These are phyloP conservation scores for Penicillium verrucosum DNA, from an alignment of 2,329 filamentous ascomycete genomes.

Conservation along the genomic window DNA sequence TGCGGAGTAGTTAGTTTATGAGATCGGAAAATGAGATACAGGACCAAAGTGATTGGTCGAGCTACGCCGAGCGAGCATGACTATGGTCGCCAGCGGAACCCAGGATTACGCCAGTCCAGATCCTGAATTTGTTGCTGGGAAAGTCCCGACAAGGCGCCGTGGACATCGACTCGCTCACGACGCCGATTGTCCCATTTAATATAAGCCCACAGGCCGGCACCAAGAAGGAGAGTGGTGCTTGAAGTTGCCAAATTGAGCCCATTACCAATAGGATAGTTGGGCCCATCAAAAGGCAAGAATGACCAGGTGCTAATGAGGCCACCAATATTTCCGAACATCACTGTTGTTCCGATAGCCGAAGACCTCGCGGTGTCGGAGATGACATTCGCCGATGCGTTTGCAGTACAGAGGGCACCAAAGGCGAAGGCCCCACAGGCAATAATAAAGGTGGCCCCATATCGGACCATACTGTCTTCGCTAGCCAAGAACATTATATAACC, in stretches of 20 bases:
- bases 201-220: slow-evolving; percentile 54
- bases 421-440: slow-evolving; percentile 63
- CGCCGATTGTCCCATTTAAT: slow-evolving; percentile 62
- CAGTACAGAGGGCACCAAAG: slow-evolving; percentile 63
- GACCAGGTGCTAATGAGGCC: slow-evolving; percentile 65
- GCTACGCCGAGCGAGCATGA: not conserved
- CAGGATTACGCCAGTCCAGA: slow-evolving; percentile 65
- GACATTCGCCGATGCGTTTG: slow-evolving; percentile 67
- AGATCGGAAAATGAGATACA: not conserved
- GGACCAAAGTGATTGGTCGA: not conserved
- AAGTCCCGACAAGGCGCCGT: slow-evolving; percentile 55
- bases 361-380: slow-evolving; percentile 67
- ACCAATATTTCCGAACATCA: slow-evolving; percentile 72
- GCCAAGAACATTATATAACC: slow-evolving; percentile 69
- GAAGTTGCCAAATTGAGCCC: slow-evolving; percentile 65
- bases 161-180: slow-evolving; percentile 54
- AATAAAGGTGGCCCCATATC: slow-evolving; percentile 69
- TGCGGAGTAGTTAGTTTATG: not conserved
- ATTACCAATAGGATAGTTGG: slow-evolving; percentile 68
- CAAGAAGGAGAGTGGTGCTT: slow-evolving; percentile 54
- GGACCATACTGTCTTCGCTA: slow-evolving; percentile 49
- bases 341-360: slow-evolving; percentile 63
- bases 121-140: slow-evolving; percentile 54
- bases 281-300: slow-evolving; percentile 61
- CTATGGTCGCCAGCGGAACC: slow-evolving; percentile 57